phyloP scores from a whole-genome alignment of 2,329 filamentous ascomycete species.

The Zarea fungicola region DNA sequence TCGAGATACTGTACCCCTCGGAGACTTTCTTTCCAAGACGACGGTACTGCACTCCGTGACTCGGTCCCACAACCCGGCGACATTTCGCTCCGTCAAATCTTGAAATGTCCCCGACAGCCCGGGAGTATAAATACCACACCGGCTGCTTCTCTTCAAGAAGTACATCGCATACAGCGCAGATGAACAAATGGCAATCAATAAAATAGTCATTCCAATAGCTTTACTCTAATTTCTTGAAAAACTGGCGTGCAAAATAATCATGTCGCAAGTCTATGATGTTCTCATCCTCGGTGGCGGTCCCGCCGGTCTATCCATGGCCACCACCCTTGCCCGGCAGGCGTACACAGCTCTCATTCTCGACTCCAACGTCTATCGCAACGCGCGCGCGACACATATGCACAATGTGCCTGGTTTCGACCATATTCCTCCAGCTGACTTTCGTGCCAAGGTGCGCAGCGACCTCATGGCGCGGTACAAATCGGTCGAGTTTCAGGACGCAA shows the following conservation, averaged over 20 bases:
- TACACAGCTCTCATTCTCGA: slow-evolving; percentile 45
- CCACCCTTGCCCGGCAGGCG: slow-evolving; percentile 43
- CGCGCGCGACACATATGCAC: slow-evolving; percentile 43
- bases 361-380: slow-evolving; percentile 46
- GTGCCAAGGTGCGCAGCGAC: slow-evolving; percentile 29
- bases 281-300: slow-evolving; percentile 51
- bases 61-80: slow-evolving; percentile 1
- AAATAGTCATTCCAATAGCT: not conserved
- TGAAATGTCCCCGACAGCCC: not conserved
- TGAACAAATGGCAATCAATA: too few relatives aligned
- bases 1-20: not conserved
- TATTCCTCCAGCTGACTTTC: slow-evolving; percentile 28
- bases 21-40: not conserved
- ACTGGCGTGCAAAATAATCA: too few relatives aligned
- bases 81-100: not conserved
- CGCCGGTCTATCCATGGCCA: slow-evolving; percentile 43
- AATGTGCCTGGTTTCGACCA: slow-evolving; percentile 37
- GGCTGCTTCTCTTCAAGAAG: not conserved
- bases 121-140: not conserved
- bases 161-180: too few relatives aligned
- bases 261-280: slow-evolving; percentile 37
- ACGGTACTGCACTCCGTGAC: not conserved
- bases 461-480: slow-evolving; percentile 30
- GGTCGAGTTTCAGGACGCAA: slow-evolving; percentile 23
- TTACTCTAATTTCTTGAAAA: not conserved